These are phyloP conservation scores for Cenchrus purpureus DNA, from an alignment of 176 grass and related monocot species.

Conservation along the genomic window DNA sequence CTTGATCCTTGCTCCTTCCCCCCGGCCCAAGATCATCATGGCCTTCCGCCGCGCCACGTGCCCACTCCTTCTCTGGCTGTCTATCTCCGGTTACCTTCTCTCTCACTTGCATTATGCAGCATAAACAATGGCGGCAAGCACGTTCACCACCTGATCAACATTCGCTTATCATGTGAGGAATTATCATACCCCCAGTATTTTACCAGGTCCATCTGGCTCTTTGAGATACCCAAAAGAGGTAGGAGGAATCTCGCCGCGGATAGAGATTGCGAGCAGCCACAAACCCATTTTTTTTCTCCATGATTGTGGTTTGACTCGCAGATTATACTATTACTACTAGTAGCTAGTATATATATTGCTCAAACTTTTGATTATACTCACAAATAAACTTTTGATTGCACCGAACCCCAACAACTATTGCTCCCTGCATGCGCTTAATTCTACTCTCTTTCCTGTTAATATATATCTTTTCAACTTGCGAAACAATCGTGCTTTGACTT, in stretches of 20 bases:
- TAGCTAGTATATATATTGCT: background rate
- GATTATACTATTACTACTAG: background rate
- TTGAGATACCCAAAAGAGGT: conserved; percentile 43
- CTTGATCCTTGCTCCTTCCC: background rate
- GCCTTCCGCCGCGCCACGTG: background rate
- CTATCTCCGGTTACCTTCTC: background rate
- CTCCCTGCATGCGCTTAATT: background rate
- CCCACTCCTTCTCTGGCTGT: background rate
- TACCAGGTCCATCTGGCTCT: conserved; percentile 33
- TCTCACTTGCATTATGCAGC: conserved; percentile 42
- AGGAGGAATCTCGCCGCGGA: conserved; percentile 43
- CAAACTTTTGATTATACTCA: background rate
- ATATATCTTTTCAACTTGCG: background rate
- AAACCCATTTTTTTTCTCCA: conserved; percentile 3
- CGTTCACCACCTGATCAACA: conserved; percentile 22
- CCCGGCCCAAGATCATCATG: background rate
- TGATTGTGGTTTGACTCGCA: conserved; percentile 48
- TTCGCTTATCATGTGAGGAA: conserved; percentile 21
- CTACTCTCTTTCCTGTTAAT: background rate
- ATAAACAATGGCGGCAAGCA: conserved; percentile 15
- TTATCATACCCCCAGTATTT: background rate
- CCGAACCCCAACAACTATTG: conserved; percentile 13
- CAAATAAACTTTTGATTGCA: background rate
- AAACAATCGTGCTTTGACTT: background rate
- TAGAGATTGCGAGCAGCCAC: conserved; percentile 37